Evolutionary conservation across 495 filamentous ascomycete species (phyloP).

Genomic region (Xanthoparmelia taractica): DNA sequence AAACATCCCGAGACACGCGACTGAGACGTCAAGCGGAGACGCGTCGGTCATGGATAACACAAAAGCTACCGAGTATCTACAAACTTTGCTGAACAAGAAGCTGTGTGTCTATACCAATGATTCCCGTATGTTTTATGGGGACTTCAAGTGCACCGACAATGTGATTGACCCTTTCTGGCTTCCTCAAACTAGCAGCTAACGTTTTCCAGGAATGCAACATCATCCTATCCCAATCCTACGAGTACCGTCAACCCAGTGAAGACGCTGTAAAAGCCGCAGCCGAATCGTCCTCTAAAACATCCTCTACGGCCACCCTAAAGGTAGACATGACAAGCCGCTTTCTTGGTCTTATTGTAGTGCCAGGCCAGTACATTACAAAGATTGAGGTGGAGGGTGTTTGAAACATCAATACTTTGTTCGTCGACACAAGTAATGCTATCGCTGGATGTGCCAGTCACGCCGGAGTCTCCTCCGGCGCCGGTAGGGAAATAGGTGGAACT

Average conservation of each 20-base stretch:
- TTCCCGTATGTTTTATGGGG: slow-evolving; percentile 77
- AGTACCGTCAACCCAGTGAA: slow-evolving; percentile 62
- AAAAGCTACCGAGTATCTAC: slow-evolving; percentile 39
- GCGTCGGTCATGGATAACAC: slow-evolving; percentile 34
- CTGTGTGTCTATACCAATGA: slow-evolving; percentile 79
- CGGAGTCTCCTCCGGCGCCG: background rate
- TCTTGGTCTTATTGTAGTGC: slow-evolving; percentile 84
- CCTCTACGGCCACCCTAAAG: slow-evolving; percentile 37
- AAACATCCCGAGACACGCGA: background rate
- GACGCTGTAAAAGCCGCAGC: slow-evolving; percentile 37
- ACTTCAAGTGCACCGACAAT: slow-evolving; percentile 90
- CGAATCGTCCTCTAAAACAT: slow-evolving; percentile 23
- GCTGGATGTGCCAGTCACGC: background rate
- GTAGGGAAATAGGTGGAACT: background rate
- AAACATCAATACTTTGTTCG: background rate
- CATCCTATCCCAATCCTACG: slow-evolving; percentile 74
- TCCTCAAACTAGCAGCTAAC: background rate
- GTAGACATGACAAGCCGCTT: slow-evolving; percentile 74
- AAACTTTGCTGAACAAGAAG: slow-evolving; percentile 41
- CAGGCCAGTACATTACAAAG: slow-evolving; percentile 73
- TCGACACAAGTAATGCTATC: background rate
- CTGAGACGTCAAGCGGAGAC: background rate
- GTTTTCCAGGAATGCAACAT: slow-evolving; percentile 64
- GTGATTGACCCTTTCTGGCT: slow-evolving; percentile 40
- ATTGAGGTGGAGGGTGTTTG: slow-evolving; percentile 70